These are phyloP conservation scores for Fraxinus floribunda DNA, from an alignment of 305 asterid genomes.

Conservation along the genomic window DNA sequence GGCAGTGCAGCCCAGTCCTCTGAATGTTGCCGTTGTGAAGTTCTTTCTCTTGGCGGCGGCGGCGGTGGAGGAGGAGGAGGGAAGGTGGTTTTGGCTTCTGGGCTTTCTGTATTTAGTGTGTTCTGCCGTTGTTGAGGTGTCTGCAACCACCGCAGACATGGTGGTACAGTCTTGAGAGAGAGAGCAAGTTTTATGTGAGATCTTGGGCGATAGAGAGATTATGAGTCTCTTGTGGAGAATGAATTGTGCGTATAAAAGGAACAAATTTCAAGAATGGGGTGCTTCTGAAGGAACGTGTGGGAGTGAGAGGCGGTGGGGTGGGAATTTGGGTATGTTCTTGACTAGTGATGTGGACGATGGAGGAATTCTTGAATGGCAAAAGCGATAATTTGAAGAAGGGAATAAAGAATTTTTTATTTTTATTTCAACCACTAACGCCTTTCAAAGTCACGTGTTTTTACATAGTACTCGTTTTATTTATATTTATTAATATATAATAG, in stretches of 20 bases:
- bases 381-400: background rate
- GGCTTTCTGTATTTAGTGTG: slow-evolving; percentile 34
- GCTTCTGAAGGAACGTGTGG: slow-evolving; percentile 9
- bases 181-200: background rate
- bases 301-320: background rate
- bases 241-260: background rate
- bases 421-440: no score
- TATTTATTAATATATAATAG: no score
- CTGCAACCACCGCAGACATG: slow-evolving; percentile 25
- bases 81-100: slow-evolving; percentile 26
- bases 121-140: slow-evolving; percentile 34
- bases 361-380: slow-evolving; percentile 9
- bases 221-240: background rate
- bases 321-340: background rate
- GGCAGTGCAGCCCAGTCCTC: slow-evolving; percentile 72
- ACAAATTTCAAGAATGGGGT: background rate
- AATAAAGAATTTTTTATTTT: no score
- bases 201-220: background rate
- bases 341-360: background rate
- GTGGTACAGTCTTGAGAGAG: background rate
- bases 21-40: slow-evolving; percentile 54
- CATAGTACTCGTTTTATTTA: no score
- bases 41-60: slow-evolving; percentile 56
- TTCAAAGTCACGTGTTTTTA: no score
- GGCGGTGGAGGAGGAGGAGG: slow-evolving; percentile 27